These are phyloP conservation scores for Tephrocybe rancida DNA, from an alignment of 768 basidiomycete genomes.

Conservation along the genomic window DNA sequence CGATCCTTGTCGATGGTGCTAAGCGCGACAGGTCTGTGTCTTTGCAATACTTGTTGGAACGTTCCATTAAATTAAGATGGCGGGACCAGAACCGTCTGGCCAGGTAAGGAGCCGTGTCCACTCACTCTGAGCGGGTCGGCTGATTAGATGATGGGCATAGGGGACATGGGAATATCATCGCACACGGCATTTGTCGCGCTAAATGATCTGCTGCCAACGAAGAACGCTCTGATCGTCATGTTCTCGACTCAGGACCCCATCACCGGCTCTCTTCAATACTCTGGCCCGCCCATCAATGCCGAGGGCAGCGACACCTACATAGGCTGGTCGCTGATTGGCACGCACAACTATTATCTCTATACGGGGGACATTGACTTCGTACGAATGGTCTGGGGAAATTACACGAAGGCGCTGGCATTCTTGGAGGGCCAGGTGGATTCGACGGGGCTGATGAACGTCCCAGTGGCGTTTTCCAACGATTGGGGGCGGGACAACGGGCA, in stretches of 20 bases:
- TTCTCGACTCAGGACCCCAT: slow-evolving; percentile 45
- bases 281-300: slow-evolving; percentile 39
- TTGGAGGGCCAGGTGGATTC: slow-evolving; percentile 43
- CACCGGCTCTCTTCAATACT: slow-evolving; percentile 49
- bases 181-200: slow-evolving; percentile 37
- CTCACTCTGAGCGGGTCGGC: no score
- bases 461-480: slow-evolving; percentile 43
- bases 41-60: background rate
- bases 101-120: slow-evolving; percentile 15
- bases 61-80: background rate
- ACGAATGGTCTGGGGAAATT: slow-evolving; percentile 43
- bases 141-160: no score
- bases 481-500: slow-evolving; percentile 50
- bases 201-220: slow-evolving; percentile 37
- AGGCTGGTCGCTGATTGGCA: slow-evolving; percentile 50
- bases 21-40: slow-evolving; percentile 47
- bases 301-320: slow-evolving; percentile 47
- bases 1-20: slow-evolving; percentile 55
- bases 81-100: slow-evolving; percentile 27
- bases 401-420: slow-evolving; percentile 38
- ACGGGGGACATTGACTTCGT: slow-evolving; percentile 50
- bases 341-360: slow-evolving; percentile 44
- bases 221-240: slow-evolving; percentile 51
- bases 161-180: slow-evolving; percentile 44
- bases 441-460: slow-evolving; percentile 40